Percentiles rank a stretch among this genome's conserved stretches.
These are phyloP conservation scores for Sugiyamaella xylanicola DNA, from an alignment of 1,139 yeast species.

Conservation along the genomic window DNA sequence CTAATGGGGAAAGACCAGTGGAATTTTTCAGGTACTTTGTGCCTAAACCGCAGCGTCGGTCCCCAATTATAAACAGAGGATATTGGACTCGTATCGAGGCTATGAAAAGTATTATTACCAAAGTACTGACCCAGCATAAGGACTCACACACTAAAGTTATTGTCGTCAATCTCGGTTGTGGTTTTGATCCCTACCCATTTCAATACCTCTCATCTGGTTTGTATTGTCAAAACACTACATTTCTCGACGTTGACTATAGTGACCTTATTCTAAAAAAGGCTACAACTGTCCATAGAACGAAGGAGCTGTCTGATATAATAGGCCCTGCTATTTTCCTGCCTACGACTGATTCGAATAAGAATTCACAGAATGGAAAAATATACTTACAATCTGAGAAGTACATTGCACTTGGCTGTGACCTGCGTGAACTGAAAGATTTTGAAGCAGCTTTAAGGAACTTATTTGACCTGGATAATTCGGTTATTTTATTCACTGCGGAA, in stretches of 20 bases:
- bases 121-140: slow-evolving; percentile 44
- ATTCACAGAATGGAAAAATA: slow-evolving; percentile 28
- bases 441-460: slow-evolving; percentile 44
- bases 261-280: slow-evolving; percentile 61
- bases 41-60: slow-evolving; percentile 64
- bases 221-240: slow-evolving; percentile 44
- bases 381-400: slow-evolving; percentile 52
- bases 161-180: slow-evolving; percentile 77
- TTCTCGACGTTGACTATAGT: slow-evolving; percentile 76
- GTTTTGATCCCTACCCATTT: slow-evolving; percentile 65
- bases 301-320: slow-evolving; percentile 52
- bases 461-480: slow-evolving; percentile 39
- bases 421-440: slow-evolving; percentile 54
- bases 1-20: slow-evolving; percentile 28
- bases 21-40: slow-evolving; percentile 72
- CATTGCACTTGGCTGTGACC: slow-evolving; percentile 69
- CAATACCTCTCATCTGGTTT: slow-evolving; percentile 53
- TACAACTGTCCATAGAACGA: slow-evolving; percentile 52
- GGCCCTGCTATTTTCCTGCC: slow-evolving; percentile 39
- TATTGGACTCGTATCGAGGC: slow-evolving; percentile 83
- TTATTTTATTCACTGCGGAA: slow-evolving; percentile 72
- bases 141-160: slow-evolving; percentile 42
- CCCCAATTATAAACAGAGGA: slow-evolving; percentile 82
- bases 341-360: neutral
- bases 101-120: slow-evolving; percentile 55